A percentile compares a stretch with the other conserved stretches of the same genome.
Conservation (phyloP, 2,329 filamentous ascomycete genomes). For the Nemania sp. region DNA sequence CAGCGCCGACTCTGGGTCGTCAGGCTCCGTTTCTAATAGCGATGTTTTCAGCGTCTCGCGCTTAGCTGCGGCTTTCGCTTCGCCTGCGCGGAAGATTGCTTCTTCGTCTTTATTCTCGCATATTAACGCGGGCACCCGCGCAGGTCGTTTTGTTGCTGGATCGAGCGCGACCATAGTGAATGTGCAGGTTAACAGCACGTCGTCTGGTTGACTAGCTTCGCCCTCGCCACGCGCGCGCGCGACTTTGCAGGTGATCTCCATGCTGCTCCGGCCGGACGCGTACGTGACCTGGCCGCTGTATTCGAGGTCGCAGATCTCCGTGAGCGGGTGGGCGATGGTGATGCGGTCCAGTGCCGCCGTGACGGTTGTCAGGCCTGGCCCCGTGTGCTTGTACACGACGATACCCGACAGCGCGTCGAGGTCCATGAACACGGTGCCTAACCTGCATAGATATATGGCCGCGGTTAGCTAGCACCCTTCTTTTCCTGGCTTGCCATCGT, state of each 20-base stretch:
- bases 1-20: constrained; percentile 70
- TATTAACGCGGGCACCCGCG: constrained; percentile 60
- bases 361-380: constrained; percentile 57
- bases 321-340: constrained; percentile 68
- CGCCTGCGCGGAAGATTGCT: constrained; percentile 63
- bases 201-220: constrained; percentile 51
- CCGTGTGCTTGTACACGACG: constrained; percentile 70
- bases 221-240: constrained; percentile 66
- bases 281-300: constrained; percentile 67
- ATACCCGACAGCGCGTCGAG: constrained; percentile 77
- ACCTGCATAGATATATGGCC: constrained; percentile 41
- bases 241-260: constrained; percentile 75
- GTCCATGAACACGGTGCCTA: constrained; percentile 79
- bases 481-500: not conserved
- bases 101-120: constrained; percentile 67
- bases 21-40: constrained; percentile 67
- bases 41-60: constrained; percentile 64
- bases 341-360: constrained; percentile 55
- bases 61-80: constrained; percentile 61
- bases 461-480: not conserved
- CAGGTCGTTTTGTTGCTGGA: constrained; percentile 66
- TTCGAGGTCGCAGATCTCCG: constrained; percentile 77
- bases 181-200: constrained; percentile 52
- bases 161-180: constrained; percentile 80
- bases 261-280: constrained; percentile 71